Conservation (phyloP, 306 rosid genomes). For the Luffa aegyptiaca region DNA sequence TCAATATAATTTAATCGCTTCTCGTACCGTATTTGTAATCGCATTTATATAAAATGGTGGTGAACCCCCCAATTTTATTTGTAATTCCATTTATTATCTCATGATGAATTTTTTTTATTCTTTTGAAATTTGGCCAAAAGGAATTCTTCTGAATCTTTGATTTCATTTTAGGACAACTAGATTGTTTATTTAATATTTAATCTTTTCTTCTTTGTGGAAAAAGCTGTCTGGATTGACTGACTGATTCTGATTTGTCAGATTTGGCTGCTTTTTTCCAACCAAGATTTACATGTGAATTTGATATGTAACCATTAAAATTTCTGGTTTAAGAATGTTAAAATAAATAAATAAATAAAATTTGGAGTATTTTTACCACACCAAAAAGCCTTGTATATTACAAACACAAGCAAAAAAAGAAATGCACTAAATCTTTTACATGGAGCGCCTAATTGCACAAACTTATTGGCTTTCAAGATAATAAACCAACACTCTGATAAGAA, state of each 20-base stretch:
- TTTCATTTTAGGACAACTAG: neutral
- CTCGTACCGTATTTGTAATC: neutral
- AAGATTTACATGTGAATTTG: neutral
- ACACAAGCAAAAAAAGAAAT: constrained; percentile 32
- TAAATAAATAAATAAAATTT: neutral
- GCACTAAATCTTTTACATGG: constrained; percentile 8
- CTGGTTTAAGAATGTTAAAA: neutral
- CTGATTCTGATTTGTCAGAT: neutral
- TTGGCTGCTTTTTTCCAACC: neutral
- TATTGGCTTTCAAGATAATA: constrained; percentile 17
- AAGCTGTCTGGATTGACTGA: neutral
- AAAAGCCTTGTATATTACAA: neutral
- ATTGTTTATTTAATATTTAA: neutral
- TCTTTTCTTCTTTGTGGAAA: neutral
- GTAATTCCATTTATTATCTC: neutral
- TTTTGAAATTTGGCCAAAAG: neutral
- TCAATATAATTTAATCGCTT: neutral
- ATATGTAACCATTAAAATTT: neutral
- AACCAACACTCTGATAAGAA: constrained; percentile 14
- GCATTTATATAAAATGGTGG: constrained; percentile 1
- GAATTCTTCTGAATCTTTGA: neutral
- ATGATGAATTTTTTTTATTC: neutral
- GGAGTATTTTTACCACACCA: neutral
- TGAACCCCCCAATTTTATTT: neutral
- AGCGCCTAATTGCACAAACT: constrained; percentile 11